Evolutionary conservation across 805 yeast species (phyloP), one percentile per base, ranked within the genome.

Genomic region (Starmerella bombi): DNA sequence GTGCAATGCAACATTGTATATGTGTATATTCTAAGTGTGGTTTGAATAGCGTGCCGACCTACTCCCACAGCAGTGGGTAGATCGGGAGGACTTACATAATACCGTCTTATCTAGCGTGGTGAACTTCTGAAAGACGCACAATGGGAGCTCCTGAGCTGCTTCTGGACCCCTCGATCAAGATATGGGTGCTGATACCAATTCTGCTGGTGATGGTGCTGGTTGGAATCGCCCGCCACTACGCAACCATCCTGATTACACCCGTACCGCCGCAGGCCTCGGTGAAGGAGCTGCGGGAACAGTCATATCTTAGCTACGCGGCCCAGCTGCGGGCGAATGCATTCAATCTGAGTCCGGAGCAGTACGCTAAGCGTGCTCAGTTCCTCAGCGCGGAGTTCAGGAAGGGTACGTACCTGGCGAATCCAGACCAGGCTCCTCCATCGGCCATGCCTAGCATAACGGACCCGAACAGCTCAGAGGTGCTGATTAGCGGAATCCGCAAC

Each of bases 151-250:
- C 53, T 8, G 79, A 75, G 40, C 58, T 79, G 17, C 60, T 76
- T 14, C 63, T 88, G 34, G 97, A 88, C 55, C 93, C 94, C 4
- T 71, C 73, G 40, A 66, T 91, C 46, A 78, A 80, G 57, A 71
- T 75, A 52, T 88, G 97, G 96, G 97, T 85, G 23, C 65, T 91
- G 15, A 59, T 84, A 27, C 98, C 98, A 19, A 86, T 91, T 33
- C 75, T 94, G 5, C 56, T 80, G 17, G 93, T 85, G 17, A 85
- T 91, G 94, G 77, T 91, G 9, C 61, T 86, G 42, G 84, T 84
- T 4, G 95, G 95, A 6, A 59, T 88, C 16, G 59, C 84, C 21
- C 69, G 94, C 41, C 77, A 80, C 40, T 74, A 77, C 52, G 66
- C 78, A 8, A 74, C 84, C 31, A 59, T 65, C 14, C 61, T 85